A percentile compares a stretch with the other conserved stretches of the same genome.
phyloP scores from a whole-genome alignment of 2,329 filamentous ascomycete genomes.

The Alternaria ethzedia region DNA sequence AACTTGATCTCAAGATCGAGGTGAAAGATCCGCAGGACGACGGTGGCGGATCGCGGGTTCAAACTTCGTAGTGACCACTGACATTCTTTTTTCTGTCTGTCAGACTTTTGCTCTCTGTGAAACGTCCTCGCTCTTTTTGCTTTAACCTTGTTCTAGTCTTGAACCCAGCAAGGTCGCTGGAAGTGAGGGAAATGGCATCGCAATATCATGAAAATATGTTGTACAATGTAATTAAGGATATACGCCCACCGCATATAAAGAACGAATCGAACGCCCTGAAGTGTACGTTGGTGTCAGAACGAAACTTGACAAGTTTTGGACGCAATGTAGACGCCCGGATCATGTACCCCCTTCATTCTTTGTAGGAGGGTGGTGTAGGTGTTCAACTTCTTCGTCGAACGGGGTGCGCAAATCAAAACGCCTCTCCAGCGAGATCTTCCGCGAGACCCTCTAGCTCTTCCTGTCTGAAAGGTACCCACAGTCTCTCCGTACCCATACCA shows the following conservation, averaged over 20 bases:
- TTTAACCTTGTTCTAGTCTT: neutral
- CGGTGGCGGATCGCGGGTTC: neutral
- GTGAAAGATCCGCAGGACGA: neutral
- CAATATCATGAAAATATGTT: neutral
- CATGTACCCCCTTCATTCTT: neutral
- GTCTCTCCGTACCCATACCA: slow-evolving; percentile 79
- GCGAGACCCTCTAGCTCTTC: slow-evolving; percentile 90
- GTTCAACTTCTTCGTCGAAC: neutral
- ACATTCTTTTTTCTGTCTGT: neutral
- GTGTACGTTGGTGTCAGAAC: neutral
- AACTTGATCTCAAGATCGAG: neutral
- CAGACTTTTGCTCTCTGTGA: neutral
- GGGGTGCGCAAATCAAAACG: slow-evolving; percentile 21
- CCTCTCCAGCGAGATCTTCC: slow-evolving; percentile 68
- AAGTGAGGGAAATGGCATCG: neutral
- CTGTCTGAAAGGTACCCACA: slow-evolving; percentile 83
- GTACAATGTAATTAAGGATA: neutral
- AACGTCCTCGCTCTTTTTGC: neutral
- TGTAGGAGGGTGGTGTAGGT: neutral
- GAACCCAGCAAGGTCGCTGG: neutral
- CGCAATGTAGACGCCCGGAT: neutral
- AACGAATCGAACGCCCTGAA: neutral
- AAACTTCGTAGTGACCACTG: neutral
- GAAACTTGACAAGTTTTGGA: neutral
- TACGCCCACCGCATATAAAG: neutral